Evolutionary conservation across 768 basidiomycete genomes (phyloP).

Genomic region (Kwoniella dendrophila): DNA sequence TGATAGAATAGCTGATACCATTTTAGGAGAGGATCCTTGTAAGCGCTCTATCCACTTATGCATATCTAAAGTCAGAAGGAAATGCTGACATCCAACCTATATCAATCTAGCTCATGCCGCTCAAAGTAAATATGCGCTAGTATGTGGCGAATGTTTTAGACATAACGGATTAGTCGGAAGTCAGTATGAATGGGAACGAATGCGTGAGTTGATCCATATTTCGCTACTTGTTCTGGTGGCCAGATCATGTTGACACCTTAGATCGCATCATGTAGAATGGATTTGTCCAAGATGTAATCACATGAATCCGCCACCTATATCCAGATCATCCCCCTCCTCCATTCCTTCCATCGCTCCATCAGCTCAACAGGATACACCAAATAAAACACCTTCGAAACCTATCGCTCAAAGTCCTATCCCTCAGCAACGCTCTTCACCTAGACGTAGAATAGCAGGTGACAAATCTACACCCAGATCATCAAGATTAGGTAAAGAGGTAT

Average conservation of each 20-base stretch:
- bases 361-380: not conserved
- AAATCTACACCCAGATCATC: slow-evolving; percentile 36
- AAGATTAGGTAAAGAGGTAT: slow-evolving; percentile 42
- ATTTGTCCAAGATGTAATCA: slow-evolving; percentile 47
- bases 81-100: not conserved
- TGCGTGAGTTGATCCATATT: slow-evolving; percentile 44
- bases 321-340: slow-evolving; percentile 9
- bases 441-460: slow-evolving; percentile 28
- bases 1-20: slow-evolving; percentile 48
- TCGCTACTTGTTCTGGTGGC: not conserved
- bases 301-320: slow-evolving; percentile 49
- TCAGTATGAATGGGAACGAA: slow-evolving; percentile 55
- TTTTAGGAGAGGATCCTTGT: slow-evolving; percentile 54
- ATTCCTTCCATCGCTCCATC: not conserved
- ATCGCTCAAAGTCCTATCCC: slow-evolving; percentile 20
- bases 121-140: slow-evolving; percentile 54
- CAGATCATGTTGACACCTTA: too few species aligned
- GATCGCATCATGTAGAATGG: slow-evolving; percentile 19
- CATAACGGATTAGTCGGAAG: slow-evolving; percentile 55
- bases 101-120: slow-evolving; percentile 43
- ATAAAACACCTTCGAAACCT: slow-evolving; percentile 19
- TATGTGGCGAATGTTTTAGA: slow-evolving; percentile 54
- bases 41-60: slow-evolving; percentile 12
- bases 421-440: slow-evolving; percentile 28
- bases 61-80: not conserved